Evolutionary conservation across 805 yeast genomes (phyloP), one percentile per base, ranked within the genome.

Genomic region (Starmerella sirachaensis): DNA sequence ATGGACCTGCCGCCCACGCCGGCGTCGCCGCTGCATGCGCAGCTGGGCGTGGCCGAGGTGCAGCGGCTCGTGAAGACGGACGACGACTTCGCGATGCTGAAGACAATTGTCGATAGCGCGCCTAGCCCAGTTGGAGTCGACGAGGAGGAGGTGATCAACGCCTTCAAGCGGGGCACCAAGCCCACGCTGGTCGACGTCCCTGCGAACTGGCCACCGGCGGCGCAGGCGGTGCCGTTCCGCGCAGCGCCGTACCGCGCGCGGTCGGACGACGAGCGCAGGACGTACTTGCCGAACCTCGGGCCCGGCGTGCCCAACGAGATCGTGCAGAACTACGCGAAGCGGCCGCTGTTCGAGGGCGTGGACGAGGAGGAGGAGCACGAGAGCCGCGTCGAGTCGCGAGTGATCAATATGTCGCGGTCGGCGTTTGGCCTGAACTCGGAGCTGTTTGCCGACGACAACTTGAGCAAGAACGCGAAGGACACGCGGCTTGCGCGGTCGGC

Each of bases 401-500:
- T 95, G 82, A 78, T 84, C 29, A 79, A 77, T 51, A 83, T 86
- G 43, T n/a, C 35, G 10, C 35, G 43, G 6, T 17, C 43, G 17
- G 29, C 38, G 8, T 30, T 33, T 16, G 91, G 42, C 16, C 17
- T 23, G 10, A 32, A 91, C 29, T 68, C 83, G 1, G 96, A 84
- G 51, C 69, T 82, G 5, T 62, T 86, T 48, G 78, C 82, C 30
- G 69, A 84, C 60, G 88, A 86, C 56, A 93, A 88, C 46, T 69
- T 88, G 50, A 81, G 83, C 47, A 85, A 83, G 54, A 70, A 96
- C 46, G 82, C 79, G 58, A 88, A 88, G 53, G 94, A 94, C 0
- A 96, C 88, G 7, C 78, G 91, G n/a, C 86, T 86, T 65, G 96
- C 96, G 0, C 68, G 97, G 37, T 85, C 96, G 2, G 93, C 96